A percentile compares a stretch with the other conserved stretches of the same genome.
Evolutionary conservation across 1,284 basidiomycete genomes (phyloP).

Genomic region (Apiotrichum porosum): DNA sequence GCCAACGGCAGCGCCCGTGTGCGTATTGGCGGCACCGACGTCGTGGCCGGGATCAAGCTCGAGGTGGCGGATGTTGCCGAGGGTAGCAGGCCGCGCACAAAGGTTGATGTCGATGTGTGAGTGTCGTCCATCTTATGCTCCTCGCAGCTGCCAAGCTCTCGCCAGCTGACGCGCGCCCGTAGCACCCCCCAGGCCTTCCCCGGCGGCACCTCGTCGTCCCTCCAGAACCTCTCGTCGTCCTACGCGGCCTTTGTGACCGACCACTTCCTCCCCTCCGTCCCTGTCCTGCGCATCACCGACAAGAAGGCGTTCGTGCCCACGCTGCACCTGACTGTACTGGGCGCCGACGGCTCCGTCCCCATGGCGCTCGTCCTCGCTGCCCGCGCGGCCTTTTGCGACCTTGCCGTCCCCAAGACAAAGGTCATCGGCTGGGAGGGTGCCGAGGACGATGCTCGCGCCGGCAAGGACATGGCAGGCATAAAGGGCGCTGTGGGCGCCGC

Average conservation of each 20-base stretch:
- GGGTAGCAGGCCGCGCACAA: constrained; percentile 19
- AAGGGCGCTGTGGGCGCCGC: constrained; percentile 41
- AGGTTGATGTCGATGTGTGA: constrained; percentile 48
- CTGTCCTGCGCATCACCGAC: constrained; percentile 32
- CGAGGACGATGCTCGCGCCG: constrained; percentile 10
- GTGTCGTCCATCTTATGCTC: constrained; percentile 4
- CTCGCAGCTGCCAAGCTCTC: not conserved
- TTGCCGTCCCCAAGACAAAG: constrained; percentile 40
- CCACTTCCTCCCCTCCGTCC: constrained; percentile 44
- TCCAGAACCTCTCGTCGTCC: constrained; percentile 31
- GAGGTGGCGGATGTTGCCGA: constrained; percentile 37
- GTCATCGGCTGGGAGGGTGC: constrained; percentile 38
- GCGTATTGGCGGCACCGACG: constrained; percentile 39
- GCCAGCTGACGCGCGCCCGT: not conserved
- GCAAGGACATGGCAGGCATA: constrained; percentile 34
- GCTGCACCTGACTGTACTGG: constrained; percentile 35
- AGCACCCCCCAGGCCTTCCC: constrained; percentile 48
- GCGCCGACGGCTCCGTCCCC: constrained; percentile 30
- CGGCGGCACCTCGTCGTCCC: constrained; percentile 14
- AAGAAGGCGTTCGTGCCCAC: constrained; percentile 25
- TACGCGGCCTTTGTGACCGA: constrained; percentile 36
- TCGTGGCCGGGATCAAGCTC: constrained; percentile 44
- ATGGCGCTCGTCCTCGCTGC: constrained; percentile 36
- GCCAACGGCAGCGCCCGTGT: constrained; percentile 45
- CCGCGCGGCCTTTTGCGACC: constrained; percentile 41